Evolutionary conservation across 2,329 filamentous ascomycete species (phyloP).

Genomic region (Aspergillus bombycis): DNA sequence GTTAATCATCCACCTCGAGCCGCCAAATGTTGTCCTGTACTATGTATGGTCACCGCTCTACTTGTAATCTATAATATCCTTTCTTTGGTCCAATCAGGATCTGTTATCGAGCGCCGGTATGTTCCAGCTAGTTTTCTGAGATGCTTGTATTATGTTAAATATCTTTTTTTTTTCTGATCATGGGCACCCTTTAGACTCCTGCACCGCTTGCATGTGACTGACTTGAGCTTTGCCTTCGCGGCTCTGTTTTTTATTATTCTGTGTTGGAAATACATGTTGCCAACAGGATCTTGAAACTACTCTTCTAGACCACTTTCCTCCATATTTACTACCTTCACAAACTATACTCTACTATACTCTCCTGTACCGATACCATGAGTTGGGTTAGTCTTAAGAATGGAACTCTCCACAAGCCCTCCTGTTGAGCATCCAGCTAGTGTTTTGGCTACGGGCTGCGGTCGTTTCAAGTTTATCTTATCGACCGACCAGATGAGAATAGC

Average conservation of each 20-base stretch:
- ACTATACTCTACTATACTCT: not conserved
- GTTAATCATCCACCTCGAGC: conserved; percentile 6
- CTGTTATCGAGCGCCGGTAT: conserved; percentile 5
- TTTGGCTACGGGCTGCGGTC: not conserved
- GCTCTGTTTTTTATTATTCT: not conserved
- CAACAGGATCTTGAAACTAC: not conserved
- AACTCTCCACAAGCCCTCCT: not conserved
- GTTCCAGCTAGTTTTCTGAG: not conserved
- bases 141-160: not conserved
- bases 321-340: not conserved
- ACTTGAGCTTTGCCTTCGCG: not conserved
- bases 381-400: not conserved
- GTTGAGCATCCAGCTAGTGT: not conserved
- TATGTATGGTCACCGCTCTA: conserved; percentile 11
- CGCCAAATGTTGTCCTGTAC: conserved; percentile 6
- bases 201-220: not conserved
- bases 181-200: not conserved
- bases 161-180: not conserved
- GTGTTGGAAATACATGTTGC: not conserved
- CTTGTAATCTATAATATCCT: conserved; percentile 26
- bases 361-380: not conserved
- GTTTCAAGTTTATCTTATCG: conserved; percentile 1
- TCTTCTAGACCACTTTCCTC: not conserved
- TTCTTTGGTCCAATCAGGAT: conserved; percentile 1
- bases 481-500: not conserved